Percentiles rank a stretch among this genome's conserved stretches.
Conservation (phyloP, 2,329 filamentous ascomycete species). For the Penicillium decumbens region DNA sequence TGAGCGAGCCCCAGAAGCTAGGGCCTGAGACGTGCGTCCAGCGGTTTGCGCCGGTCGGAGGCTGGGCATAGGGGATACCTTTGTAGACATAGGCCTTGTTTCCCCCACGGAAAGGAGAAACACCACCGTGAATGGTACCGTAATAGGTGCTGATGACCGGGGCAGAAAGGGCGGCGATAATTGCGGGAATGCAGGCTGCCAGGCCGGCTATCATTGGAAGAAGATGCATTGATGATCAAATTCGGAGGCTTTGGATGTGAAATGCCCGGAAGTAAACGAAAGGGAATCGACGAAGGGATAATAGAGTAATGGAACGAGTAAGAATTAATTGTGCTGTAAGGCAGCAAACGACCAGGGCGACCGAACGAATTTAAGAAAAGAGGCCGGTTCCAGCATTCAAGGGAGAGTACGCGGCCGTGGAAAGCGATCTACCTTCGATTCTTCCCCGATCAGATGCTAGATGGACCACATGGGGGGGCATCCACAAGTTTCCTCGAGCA, state of each 20-base stretch:
- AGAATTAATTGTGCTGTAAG: too few relatives aligned
- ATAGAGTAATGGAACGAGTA: too few relatives aligned
- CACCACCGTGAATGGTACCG: constrained; percentile 5
- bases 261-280: too few relatives aligned
- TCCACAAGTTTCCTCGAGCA: too few relatives aligned
- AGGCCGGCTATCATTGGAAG: too few relatives aligned
- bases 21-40: constrained; percentile 8
- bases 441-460: not conserved
- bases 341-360: not conserved
- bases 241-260: too few relatives aligned
- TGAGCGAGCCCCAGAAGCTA: constrained; percentile 1
- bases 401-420: not conserved
- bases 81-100: constrained; percentile 9
- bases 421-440: not conserved
- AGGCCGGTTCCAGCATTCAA: not conserved
- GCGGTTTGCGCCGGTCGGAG: constrained; percentile 6
- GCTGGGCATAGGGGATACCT: constrained; percentile 8
- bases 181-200: too few relatives aligned
- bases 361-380: not conserved
- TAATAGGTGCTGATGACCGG: constrained; percentile 7
- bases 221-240: too few relatives aligned
- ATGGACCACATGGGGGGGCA: too few relatives aligned
- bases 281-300: too few relatives aligned
- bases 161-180: not conserved
- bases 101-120: constrained; percentile 8